Percentiles rank a stretch among this genome's conserved stretches.
These are phyloP conservation scores for Cercospora sp. DNA, from an alignment of 2,329 filamentous ascomycete species.

Conservation along the genomic window DNA sequence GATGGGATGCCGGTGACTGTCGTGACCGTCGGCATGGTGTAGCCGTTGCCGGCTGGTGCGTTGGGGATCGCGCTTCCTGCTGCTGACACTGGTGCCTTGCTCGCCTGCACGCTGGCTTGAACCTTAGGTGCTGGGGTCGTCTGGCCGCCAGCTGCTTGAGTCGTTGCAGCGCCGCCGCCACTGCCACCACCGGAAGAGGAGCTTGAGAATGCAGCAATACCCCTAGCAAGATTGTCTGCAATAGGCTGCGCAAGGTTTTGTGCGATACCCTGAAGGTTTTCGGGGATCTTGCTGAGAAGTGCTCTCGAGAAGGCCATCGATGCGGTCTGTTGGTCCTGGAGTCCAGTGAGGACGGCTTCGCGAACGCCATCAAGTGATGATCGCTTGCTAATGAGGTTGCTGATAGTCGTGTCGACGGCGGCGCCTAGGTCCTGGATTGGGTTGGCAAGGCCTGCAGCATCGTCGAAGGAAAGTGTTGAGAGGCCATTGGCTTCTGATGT, in stretches of 20 bases:
- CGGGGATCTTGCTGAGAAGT: conserved; percentile 17
- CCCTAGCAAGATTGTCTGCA: conserved; percentile 14
- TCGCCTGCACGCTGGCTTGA: conserved; percentile 2
- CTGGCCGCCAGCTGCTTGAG: background rate
- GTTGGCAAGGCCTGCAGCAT: conserved; percentile 15
- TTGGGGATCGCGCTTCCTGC: conserved; percentile 4
- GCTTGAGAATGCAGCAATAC: conserved; percentile 14
- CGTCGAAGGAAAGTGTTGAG: conserved; percentile 13
- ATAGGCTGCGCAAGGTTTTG: conserved; percentile 15
- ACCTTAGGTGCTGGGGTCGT: conserved; percentile 1
- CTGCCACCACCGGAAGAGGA: background rate
- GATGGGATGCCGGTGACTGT: conserved; percentile 5
- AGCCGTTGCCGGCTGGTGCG: conserved; percentile 1
- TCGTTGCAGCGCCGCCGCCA: background rate
- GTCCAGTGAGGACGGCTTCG: conserved; percentile 16
- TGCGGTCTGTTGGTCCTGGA: conserved; percentile 14
- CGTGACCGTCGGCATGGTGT: conserved; percentile 6
- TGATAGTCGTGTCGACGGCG: conserved; percentile 14
- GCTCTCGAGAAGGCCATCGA: conserved; percentile 17
- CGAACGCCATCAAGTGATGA: conserved; percentile 10
- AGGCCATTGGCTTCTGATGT: conserved; percentile 19
- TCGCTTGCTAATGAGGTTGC: conserved; percentile 16
- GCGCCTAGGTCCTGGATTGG: conserved; percentile 17
- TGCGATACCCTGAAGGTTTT: conserved; percentile 12
- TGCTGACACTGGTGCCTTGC: background rate